A percentile compares a stretch with the other conserved stretches of the same genome.
These are phyloP conservation scores for Globisporangium splendens DNA, from an alignment of 352 stramenopile genomes.

Conservation along the genomic window DNA sequence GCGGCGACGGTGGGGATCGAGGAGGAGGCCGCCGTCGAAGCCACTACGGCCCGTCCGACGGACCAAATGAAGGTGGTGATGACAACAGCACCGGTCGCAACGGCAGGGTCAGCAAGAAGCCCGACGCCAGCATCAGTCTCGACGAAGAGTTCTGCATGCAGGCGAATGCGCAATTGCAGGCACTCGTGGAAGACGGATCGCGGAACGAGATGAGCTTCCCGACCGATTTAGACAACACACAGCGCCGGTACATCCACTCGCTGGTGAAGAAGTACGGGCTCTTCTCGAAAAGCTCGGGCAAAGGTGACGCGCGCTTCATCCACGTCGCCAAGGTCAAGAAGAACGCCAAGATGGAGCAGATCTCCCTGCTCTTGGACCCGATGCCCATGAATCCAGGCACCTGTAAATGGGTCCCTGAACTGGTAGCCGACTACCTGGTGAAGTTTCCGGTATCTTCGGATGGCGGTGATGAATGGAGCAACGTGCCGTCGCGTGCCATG, in stretches of 20 bases:
- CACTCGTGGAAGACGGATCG: constrained; percentile 55
- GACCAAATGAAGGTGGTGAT: background rate
- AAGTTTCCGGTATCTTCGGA: constrained; percentile 26
- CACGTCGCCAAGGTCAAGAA: constrained; percentile 83
- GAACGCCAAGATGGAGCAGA: constrained; percentile 70
- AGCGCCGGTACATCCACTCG: constrained; percentile 79
- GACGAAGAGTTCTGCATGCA: constrained; percentile 73
- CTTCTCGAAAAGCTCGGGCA: constrained; percentile 82
- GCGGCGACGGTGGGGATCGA: background rate
- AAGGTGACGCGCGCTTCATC: constrained; percentile 59
- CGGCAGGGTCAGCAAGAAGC: constrained; percentile 4
- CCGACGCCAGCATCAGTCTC: constrained; percentile 31
- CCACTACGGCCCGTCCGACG: background rate
- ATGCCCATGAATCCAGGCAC: constrained; percentile 28
- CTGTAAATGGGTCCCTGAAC: constrained; percentile 38
- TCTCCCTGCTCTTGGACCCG: constrained; percentile 51
- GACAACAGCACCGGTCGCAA: background rate
- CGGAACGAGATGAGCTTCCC: constrained; percentile 70
- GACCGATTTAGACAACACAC: constrained; percentile 60
- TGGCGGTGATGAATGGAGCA: background rate
- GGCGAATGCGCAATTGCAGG: constrained; percentile 53
- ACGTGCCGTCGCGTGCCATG: constrained; percentile 11
- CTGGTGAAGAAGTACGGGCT: constrained; percentile 77
- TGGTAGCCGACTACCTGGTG: constrained; percentile 39
- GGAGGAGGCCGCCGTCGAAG: background rate